A percentile compares a stretch with the other conserved stretches of the same genome.
These are phyloP conservation scores for Karstenula rhodostoma DNA, from an alignment of 2,329 filamentous ascomycete genomes.

Conservation along the genomic window DNA sequence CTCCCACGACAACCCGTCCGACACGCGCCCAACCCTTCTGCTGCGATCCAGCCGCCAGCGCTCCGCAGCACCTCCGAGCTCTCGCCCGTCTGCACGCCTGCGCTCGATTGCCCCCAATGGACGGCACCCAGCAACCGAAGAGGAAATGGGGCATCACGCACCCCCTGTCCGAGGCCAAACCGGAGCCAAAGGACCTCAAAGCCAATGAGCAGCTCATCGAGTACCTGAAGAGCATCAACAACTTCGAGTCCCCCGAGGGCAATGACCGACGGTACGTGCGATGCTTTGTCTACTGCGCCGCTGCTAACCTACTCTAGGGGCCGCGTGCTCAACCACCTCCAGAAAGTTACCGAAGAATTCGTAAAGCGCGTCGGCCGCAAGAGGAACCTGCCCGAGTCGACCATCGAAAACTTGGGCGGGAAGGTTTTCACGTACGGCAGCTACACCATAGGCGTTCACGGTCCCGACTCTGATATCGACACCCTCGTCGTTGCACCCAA, in stretches of 20 bases:
- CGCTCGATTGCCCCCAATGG: slow-evolving; percentile 35
- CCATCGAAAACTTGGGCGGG: slow-evolving; percentile 84
- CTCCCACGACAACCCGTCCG: slow-evolving; percentile 25
- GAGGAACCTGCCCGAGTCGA: slow-evolving; percentile 76
- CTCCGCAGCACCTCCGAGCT: slow-evolving; percentile 32
- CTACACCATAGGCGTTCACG: slow-evolving; percentile 82
- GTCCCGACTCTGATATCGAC: slow-evolving; percentile 94
- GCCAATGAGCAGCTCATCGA: slow-evolving; percentile 81
- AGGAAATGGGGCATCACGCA: slow-evolving; percentile 76
- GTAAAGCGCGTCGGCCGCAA: slow-evolving; percentile 80
- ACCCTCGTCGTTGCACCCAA: slow-evolving; percentile 91
- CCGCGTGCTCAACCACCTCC: slow-evolving; percentile 77
- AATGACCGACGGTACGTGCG: slow-evolving; percentile 76
- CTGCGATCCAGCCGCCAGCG: slow-evolving; percentile 11
- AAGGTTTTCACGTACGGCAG: slow-evolving; percentile 97
- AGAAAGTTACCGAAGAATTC: slow-evolving; percentile 84
- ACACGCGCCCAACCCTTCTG: slow-evolving; percentile 9
- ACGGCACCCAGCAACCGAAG: slow-evolving; percentile 33
- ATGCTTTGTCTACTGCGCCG: neutral
- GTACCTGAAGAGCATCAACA: slow-evolving; percentile 86
- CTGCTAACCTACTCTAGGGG: slow-evolving; percentile 60
- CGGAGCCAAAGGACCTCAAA: slow-evolving; percentile 78
- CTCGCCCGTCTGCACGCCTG: slow-evolving; percentile 23
- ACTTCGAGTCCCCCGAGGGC: slow-evolving; percentile 85
- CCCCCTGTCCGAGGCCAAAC: slow-evolving; percentile 79